Evolutionary conservation across 1,284 basidiomycete genomes (phyloP), one percentile per base, ranked within the genome.

Genomic region (Marasmius oreades): DNA sequence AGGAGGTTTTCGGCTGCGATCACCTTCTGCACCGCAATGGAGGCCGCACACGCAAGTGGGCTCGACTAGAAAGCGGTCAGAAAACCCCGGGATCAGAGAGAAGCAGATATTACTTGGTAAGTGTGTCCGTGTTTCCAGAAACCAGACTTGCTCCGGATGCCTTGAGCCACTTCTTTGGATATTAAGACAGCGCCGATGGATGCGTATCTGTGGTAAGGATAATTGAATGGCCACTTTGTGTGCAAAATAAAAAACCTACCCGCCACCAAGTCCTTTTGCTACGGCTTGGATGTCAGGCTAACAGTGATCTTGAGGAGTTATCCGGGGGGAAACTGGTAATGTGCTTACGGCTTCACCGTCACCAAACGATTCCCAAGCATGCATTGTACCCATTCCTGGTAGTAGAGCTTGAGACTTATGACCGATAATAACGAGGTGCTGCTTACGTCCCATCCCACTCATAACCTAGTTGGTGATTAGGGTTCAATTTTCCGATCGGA

Each of bases 251-350:
- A 14, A 5, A 24, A 28, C 80, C 64, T 65, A 88, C 86, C 90
- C 92, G 70, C 92, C 92, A 58, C 90, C 91, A 7, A 94, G 80
- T 10, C 91, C 91, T 69, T 95, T 94, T 1, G 92, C 92, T 44
- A 93, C 77, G 7, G 89, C 88, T 70, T 94, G 90, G 36, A 95
- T 77, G 70, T 95, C 91, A 33, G 92, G 91, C 62, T 77, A 59
- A 6, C 47, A 24, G 28, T 39, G 20, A 8, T 26, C 24, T 26
- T 62, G 36, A n/a, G 33, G 51, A 36, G 23, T 36, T n/a, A 56
- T 12, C 24, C 33, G 33, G 22, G 23, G 23, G 36, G 22, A 52
- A 23, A 52, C 37, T 23, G 42, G 44, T 4, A 56, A 50, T 47
- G 36, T 14, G 62, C 73, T 50, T 57, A 77, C 77, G 18, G 80